These are phyloP conservation scores for Fusarium sp. DNA, from an alignment of 2,329 filamentous ascomycete species.

Conservation along the genomic window DNA sequence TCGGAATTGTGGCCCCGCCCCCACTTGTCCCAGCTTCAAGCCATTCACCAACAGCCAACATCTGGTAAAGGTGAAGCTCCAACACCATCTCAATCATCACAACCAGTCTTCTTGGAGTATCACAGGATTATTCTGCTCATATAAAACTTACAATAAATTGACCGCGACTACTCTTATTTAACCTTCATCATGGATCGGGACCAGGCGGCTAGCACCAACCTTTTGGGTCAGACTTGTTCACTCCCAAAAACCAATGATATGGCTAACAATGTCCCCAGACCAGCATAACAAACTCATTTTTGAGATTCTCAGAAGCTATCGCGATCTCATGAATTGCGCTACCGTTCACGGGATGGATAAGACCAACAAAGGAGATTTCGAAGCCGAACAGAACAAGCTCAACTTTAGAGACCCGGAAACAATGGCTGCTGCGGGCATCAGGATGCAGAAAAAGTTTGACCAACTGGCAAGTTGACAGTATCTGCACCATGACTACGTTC, in stretches of 20 bases:
- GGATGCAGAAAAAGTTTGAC: conserved; percentile 60
- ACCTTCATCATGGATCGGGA: conserved; percentile 48
- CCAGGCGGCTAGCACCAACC: conserved; percentile 49
- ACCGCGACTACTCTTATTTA: not conserved
- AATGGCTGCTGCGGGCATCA: conserved; percentile 56
- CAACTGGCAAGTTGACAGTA: conserved; percentile 49
- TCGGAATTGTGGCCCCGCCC: conserved; percentile 41
- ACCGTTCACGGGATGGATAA: conserved; percentile 57
- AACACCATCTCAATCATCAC: conserved; percentile 12
- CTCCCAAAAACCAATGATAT: not conserved
- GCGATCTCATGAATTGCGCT: conserved; percentile 56
- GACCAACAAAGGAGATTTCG: conserved; percentile 52
- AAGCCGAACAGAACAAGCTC: conserved; percentile 52
- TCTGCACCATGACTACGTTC: not conserved
- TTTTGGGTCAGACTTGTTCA: conserved; percentile 49
- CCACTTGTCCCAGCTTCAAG: conserved; percentile 31
- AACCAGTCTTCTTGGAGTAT: not conserved
- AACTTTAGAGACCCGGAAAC: conserved; percentile 55
- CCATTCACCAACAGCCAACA: conserved; percentile 4
- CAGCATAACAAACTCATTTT: conserved; percentile 59
- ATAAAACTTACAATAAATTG: not conserved
- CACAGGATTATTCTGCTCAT: not conserved
- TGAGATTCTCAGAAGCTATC: conserved; percentile 58
- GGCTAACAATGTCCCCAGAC: conserved; percentile 46
- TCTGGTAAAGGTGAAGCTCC: conserved; percentile 30